phyloP scores from a whole-genome alignment of 2,329 filamentous ascomycete genomes.

The Stylonectria norvegica region DNA sequence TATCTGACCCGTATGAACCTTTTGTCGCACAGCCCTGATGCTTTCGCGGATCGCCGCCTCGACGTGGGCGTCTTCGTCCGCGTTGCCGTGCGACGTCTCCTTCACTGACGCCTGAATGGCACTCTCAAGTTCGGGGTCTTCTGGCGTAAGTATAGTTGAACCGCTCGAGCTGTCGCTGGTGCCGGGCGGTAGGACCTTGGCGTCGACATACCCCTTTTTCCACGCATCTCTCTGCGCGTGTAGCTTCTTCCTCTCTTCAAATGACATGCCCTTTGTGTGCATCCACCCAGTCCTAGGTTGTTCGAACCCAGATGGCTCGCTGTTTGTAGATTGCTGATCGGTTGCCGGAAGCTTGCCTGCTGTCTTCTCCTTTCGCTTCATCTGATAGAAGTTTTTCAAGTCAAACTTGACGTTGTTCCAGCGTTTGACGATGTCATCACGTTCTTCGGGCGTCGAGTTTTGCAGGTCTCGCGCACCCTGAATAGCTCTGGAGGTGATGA shows the following conservation, averaged over 20 bases:
- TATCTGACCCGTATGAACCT: constrained; percentile 25
- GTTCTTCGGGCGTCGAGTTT: constrained; percentile 54
- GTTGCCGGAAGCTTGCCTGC: constrained; percentile 31
- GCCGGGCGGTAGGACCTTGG: constrained; percentile 8
- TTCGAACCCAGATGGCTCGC: constrained; percentile 20
- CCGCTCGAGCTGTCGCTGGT: constrained; percentile 14
- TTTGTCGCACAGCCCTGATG: constrained; percentile 51
- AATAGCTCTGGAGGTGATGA: constrained; percentile 70
- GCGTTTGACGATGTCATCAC: constrained; percentile 58
- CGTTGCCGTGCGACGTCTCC: constrained; percentile 67
- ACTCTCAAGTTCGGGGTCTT: constrained; percentile 64
- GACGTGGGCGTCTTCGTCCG: constrained; percentile 65
- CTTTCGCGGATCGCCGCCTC: constrained; percentile 73
- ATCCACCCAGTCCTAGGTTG: constrained; percentile 45
- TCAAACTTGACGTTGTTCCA: constrained; percentile 62
- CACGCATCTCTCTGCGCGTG: constrained; percentile 46
- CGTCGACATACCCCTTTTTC: constrained; percentile 31
- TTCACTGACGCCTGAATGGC: constrained; percentile 68
- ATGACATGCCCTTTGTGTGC: constrained; percentile 45
- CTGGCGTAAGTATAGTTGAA: constrained; percentile 18
- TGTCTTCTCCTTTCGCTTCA: constrained; percentile 45
- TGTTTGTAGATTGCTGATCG: constrained; percentile 9
- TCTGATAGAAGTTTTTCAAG: constrained; percentile 57
- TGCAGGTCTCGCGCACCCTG: constrained; percentile 69
- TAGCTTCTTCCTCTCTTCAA: constrained; percentile 51